Conservation (phyloP, 2,329 filamentous ascomycete genomes). For the Dactylella cylindrospora region DNA sequence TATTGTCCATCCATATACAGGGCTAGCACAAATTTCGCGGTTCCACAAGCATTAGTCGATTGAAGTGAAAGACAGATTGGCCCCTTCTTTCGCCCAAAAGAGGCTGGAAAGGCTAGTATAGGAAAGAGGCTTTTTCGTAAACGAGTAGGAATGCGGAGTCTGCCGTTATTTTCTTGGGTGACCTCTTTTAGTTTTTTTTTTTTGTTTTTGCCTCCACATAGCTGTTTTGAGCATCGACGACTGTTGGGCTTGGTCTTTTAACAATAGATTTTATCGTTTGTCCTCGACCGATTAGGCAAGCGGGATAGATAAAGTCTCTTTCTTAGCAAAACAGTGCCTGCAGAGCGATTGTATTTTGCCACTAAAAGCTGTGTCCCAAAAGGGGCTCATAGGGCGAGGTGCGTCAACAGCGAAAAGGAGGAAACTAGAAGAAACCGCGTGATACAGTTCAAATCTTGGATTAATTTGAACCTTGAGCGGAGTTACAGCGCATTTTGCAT, state of each 20-base stretch:
- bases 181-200: slow-evolving; percentile 12
- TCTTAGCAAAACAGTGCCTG: not conserved
- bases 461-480: slow-evolving; percentile 7
- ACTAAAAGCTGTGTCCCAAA: slow-evolving; percentile 24
- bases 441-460: slow-evolving; percentile 14
- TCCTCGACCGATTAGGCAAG: no score
- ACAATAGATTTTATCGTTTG: no score
- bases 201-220: slow-evolving; percentile 19
- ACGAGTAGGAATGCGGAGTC: slow-evolving; percentile 21
- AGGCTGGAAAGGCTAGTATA: no score
- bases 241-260: no score
- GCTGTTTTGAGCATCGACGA: not conserved
- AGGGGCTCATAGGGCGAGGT: slow-evolving; percentile 20
- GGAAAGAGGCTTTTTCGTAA: slow-evolving; percentile 8
- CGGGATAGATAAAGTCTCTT: no score
- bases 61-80: no score
- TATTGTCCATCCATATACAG: not conserved
- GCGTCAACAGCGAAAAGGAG: not conserved
- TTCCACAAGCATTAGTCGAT: no score
- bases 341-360: slow-evolving; percentile 37
- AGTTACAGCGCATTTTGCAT: no score
- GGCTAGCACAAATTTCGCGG: slow-evolving; percentile 1
- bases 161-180: not conserved
- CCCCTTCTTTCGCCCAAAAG: no score
- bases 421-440: no score